Conservation (phyloP, 192 early-diverging fungal genomes). For the Chytriomyces sp. region DNA sequence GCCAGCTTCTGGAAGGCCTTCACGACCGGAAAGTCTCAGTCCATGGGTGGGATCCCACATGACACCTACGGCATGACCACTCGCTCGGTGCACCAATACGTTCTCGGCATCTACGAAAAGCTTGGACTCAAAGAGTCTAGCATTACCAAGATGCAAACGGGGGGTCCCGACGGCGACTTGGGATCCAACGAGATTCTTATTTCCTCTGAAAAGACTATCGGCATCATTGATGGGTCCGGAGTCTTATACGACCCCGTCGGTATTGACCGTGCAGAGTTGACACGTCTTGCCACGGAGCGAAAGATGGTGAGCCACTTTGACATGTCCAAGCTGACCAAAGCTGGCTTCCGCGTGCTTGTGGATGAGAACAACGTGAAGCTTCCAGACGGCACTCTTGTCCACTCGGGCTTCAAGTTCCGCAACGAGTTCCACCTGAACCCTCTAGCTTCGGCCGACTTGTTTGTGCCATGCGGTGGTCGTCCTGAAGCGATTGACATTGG, state of each 20-base stretch:
- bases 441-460: slow-evolving; percentile 77
- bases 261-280: slow-evolving; percentile 85
- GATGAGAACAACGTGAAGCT: slow-evolving; percentile 90
- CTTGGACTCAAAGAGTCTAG: slow-evolving; percentile 72
- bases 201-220: slow-evolving; percentile 92
- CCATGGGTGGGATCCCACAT: slow-evolving; percentile 93
- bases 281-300: slow-evolving; percentile 78
- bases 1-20: slow-evolving; percentile 99
- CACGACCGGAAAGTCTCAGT: slow-evolving; percentile 97
- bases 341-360: slow-evolving; percentile 91
- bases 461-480: slow-evolving; percentile 98
- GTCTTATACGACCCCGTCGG: slow-evolving; percentile 91
- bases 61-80: slow-evolving; percentile 99
- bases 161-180: slow-evolving; percentile 97
- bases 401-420: slow-evolving; percentile 89
- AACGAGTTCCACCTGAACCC: slow-evolving; percentile 95
- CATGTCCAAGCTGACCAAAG: slow-evolving; percentile 67
- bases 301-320: slow-evolving; percentile 92
- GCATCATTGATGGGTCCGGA: slow-evolving; percentile 94
- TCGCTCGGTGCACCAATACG: slow-evolving; percentile 98
- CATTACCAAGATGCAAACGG: slow-evolving; percentile 91
- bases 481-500: slow-evolving; percentile 93
- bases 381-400: slow-evolving; percentile 83
- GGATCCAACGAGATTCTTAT: slow-evolving; percentile 99
- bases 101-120: slow-evolving; percentile 86